Percentiles rank a stretch among this genome's conserved stretches.
Conservation (phyloP, 2,329 filamentous ascomycete genomes). For the Aquanectria penicillioides region DNA sequence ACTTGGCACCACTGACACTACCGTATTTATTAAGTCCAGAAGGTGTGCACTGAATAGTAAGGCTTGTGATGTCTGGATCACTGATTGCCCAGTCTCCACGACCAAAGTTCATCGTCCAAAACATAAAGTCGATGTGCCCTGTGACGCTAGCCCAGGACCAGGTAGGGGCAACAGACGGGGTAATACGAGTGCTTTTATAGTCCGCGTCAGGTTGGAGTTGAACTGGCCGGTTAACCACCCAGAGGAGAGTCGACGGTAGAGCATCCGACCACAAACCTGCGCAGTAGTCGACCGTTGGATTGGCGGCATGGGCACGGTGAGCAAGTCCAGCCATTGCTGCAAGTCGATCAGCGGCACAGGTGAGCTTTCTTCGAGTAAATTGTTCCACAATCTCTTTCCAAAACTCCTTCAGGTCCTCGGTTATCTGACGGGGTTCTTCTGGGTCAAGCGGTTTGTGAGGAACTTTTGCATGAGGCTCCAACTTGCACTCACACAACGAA, state of each 20-base stretch:
- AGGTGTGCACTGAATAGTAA: not conserved
- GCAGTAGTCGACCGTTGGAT: not conserved
- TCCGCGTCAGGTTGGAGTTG: not conserved
- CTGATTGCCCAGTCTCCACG: not conserved
- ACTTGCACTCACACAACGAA: not conserved
- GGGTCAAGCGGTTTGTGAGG: not conserved
- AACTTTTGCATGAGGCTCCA: not conserved
- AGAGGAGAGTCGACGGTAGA: constrained; percentile 1
- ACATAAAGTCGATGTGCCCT: not conserved
- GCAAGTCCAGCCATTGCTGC: not conserved
- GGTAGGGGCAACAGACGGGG: not conserved
- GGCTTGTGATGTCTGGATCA: not conserved
- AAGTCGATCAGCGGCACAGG: not conserved
- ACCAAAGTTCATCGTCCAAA: not conserved
- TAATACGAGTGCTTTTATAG: not conserved
- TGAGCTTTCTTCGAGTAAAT: not conserved
- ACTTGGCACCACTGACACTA: not conserved
- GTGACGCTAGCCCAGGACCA: constrained; percentile 8
- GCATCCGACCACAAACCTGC: constrained; percentile 3
- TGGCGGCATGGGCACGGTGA: not conserved
- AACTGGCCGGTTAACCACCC: not conserved
- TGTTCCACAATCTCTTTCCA: constrained; percentile 5
- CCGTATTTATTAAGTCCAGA: not conserved
- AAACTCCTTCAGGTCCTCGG: constrained; percentile 1
- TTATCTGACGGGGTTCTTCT: not conserved